phyloP scores from a whole-genome alignment of 176 grass and related monocot genomes.

The Microstegium vimineum region DNA sequence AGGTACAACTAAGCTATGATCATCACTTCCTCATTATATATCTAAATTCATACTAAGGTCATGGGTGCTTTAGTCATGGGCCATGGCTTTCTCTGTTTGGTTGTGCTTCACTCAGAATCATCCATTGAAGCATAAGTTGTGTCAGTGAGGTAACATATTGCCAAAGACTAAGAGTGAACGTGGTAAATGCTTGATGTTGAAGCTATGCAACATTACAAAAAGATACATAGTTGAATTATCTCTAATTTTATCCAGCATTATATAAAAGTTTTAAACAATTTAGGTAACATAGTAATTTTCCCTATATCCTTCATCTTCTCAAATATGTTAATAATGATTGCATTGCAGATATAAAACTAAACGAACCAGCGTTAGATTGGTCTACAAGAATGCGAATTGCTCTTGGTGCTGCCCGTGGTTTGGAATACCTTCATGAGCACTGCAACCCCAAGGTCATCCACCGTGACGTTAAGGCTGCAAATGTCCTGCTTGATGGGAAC shows the following conservation, averaged over 20 bases:
- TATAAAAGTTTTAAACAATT: neutral
- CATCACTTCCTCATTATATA: neutral
- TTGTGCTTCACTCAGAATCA: slow-evolving; percentile 11
- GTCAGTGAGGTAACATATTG: neutral
- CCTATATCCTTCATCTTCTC: neutral
- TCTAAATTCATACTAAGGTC: neutral
- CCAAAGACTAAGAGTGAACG: neutral
- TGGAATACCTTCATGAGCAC: slow-evolving; percentile 90
- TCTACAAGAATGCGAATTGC: slow-evolving; percentile 52
- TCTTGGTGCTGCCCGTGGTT: slow-evolving; percentile 65
- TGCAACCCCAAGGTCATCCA: slow-evolving; percentile 94
- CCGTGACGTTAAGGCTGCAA: slow-evolving; percentile 89
- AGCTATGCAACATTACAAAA: neutral
- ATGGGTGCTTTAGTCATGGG: too few relatives aligned
- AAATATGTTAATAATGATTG: neutral
- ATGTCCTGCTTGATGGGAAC: slow-evolving; percentile 68
- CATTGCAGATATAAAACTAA: slow-evolving; percentile 54
- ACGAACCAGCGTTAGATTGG: slow-evolving; percentile 69
- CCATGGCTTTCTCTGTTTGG: neutral
- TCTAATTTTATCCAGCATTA: neutral
- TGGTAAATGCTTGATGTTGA: neutral
- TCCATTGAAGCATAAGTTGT: neutral
- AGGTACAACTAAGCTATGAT: slow-evolving; percentile 46
- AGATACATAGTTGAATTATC: neutral
- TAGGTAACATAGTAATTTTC: neutral